Conservation (phyloP, 1,284 basidiomycete genomes). For the Lentinula novae-zelandiae region DNA sequence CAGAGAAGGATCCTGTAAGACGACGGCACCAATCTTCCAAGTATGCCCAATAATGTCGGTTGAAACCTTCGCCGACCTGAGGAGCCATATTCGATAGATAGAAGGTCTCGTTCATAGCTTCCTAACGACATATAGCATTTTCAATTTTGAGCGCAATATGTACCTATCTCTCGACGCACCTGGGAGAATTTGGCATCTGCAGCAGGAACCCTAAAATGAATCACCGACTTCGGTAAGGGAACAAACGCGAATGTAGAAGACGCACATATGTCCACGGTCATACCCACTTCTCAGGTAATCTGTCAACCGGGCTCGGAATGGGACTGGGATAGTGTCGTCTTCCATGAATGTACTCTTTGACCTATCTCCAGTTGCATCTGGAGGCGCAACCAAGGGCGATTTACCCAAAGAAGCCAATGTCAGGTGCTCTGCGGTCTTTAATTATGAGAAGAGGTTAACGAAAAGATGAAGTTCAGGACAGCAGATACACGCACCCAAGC, state of each 20-base stretch:
- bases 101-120: slow-evolving; percentile 98
- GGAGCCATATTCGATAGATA: slow-evolving; percentile 95
- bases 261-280: slow-evolving; percentile 94
- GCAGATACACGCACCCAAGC: slow-evolving; percentile 69
- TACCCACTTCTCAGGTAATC: slow-evolving; percentile 96
- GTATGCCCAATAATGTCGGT: slow-evolving; percentile 97
- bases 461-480: neutral
- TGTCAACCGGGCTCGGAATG: slow-evolving; percentile 82
- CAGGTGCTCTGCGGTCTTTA: slow-evolving; percentile 88
- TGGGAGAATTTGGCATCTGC: slow-evolving; percentile 93
- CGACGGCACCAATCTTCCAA: slow-evolving; percentile 94
- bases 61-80: slow-evolving; percentile 97
- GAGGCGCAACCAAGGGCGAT: slow-evolving; percentile 34
- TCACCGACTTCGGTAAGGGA: neutral
- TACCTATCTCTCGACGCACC: slow-evolving; percentile 29
- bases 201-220: slow-evolving; percentile 28
- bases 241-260: slow-evolving; percentile 13
- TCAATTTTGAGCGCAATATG: neutral
- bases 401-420: slow-evolving; percentile 72
- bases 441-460: neutral
- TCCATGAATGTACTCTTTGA: slow-evolving; percentile 84
- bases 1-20: slow-evolving; percentile 81
- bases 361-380: slow-evolving; percentile 54
- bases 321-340: slow-evolving; percentile 73
- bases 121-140: slow-evolving; percentile 35